Percentiles rank a stretch among this genome's conserved stretches.
Evolutionary conservation across 441 rosid species (phyloP).

Genomic region (Arabidopsis lyrata): DNA sequence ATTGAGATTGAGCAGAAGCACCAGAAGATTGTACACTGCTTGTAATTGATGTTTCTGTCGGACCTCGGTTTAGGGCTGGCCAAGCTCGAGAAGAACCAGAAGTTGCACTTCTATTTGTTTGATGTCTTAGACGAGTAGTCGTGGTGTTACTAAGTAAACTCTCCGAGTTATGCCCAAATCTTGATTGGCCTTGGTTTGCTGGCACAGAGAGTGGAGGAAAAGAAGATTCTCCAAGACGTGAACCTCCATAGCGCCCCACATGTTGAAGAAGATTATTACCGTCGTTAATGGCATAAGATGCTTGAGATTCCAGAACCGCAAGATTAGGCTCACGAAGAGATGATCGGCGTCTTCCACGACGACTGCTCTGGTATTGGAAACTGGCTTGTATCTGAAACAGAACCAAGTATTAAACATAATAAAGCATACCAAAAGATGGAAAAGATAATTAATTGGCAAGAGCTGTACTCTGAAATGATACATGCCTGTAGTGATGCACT

Average conservation of each 20-base stretch:
- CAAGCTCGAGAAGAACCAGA: slow-evolving; percentile 61
- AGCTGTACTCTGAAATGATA: slow-evolving; percentile 26
- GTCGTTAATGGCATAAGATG: slow-evolving; percentile 48
- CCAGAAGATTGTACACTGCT: slow-evolving; percentile 36
- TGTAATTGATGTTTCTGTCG: slow-evolving; percentile 46
- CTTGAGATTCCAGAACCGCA: slow-evolving; percentile 77
- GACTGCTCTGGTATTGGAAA: slow-evolving; percentile 68
- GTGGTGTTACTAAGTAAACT: slow-evolving; percentile 55
- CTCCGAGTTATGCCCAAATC: slow-evolving; percentile 54
- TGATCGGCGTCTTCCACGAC: slow-evolving; percentile 69
- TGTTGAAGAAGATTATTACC: slow-evolving; percentile 57
- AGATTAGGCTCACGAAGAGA: slow-evolving; percentile 62
- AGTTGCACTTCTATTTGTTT: slow-evolving; percentile 47
- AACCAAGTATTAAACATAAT: slow-evolving; percentile 9
- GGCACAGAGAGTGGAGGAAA: slow-evolving; percentile 84
- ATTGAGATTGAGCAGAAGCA: slow-evolving; percentile 12
- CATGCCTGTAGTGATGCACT: slow-evolving; percentile 84
- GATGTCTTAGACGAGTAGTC: slow-evolving; percentile 69
- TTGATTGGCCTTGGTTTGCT: slow-evolving; percentile 47
- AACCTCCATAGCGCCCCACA: slow-evolving; percentile 61
- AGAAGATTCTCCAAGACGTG: slow-evolving; percentile 67
- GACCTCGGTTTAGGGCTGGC: slow-evolving; percentile 59
- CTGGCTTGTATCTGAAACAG: slow-evolving; percentile 82
- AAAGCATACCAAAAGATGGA: slow-evolving; percentile 4
- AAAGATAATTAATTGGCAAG: neutral